phyloP scores from a whole-genome alignment of 805 yeast genomes.

The Wickerhamomyces chambardii region DNA sequence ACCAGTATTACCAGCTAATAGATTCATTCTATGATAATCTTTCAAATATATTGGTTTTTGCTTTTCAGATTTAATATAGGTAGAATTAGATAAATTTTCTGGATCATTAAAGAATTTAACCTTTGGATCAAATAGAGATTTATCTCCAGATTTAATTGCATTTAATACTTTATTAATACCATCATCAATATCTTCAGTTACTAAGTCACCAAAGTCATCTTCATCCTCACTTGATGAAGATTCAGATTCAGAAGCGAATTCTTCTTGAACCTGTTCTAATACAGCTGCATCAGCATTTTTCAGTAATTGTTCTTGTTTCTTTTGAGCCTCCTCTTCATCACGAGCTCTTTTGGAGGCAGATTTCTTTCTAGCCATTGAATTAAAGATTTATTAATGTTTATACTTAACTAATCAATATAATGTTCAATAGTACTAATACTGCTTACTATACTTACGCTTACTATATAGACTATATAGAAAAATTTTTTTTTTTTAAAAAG shows the following conservation, averaged over 20 bases:
- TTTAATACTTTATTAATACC: conserved; percentile 67
- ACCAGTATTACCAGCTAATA: conserved; percentile 57
- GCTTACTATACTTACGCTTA: too few relatives aligned
- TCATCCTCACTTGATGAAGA: conserved; percentile 52
- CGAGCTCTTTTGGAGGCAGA: conserved; percentile 70
- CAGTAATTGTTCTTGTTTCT: conserved; percentile 13
- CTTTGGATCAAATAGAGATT: conserved; percentile 53
- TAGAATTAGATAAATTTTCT: conserved; percentile 22
- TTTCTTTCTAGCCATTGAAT: conserved; percentile 84
- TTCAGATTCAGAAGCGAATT: conserved; percentile 22
- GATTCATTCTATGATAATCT: conserved; percentile 83
- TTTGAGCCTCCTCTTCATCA: conserved; percentile 23
- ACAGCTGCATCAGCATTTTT: conserved; percentile 13
- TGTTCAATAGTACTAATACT: too few relatives aligned
- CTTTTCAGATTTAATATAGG: conserved; percentile 21
- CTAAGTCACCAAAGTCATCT: conserved; percentile 84
- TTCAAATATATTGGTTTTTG: conserved; percentile 80
- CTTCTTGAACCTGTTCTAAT: conserved; percentile 19
- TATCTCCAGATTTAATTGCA: conserved; percentile 64
- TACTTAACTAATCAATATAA: too few relatives aligned
- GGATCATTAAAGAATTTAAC: conserved; percentile 69
- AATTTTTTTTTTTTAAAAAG: too few relatives aligned
- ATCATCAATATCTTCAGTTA: conserved; percentile 77
- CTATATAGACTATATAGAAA: too few relatives aligned
- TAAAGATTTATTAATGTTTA: too few relatives aligned